phyloP scores from a whole-genome alignment of 2,329 filamentous ascomycete species.

The Cercospora sp. region DNA sequence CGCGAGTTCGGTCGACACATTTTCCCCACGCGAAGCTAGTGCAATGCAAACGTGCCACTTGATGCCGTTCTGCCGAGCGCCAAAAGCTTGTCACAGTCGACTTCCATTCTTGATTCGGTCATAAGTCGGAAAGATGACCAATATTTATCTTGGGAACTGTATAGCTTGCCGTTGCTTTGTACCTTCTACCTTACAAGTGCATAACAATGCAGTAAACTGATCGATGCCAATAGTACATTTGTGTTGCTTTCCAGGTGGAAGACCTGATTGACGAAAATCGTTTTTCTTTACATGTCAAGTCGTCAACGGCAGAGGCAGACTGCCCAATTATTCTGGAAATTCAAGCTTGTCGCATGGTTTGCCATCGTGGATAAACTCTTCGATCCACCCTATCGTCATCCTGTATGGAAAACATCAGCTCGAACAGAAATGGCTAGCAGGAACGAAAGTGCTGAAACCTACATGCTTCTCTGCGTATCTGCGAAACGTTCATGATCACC shows the following conservation, averaged over 20 bases:
- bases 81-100: background rate
- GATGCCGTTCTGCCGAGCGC: conserved; percentile 3
- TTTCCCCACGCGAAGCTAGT: conserved; percentile 2
- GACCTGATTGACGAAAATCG: background rate
- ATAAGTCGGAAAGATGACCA: background rate
- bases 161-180: background rate
- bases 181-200: background rate
- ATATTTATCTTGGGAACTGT: background rate
- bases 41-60: conserved; percentile 4
- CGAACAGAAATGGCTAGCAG: background rate
- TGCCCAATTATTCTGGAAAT: background rate
- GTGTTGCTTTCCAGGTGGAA: background rate
- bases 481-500: conserved; percentile 54
- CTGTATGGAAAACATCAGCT: conserved; percentile 28
- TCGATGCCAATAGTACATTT: background rate
- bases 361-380: conserved; percentile 46
- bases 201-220: background rate
- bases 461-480: conserved; percentile 48
- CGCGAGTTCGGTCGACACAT: background rate
- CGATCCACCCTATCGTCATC: conserved; percentile 53
- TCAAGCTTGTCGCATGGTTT: conserved; percentile 1
- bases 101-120: background rate
- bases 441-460: conserved; percentile 17
- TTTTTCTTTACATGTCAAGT: background rate
- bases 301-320: background rate